phyloP scores from a whole-genome alignment of 768 basidiomycete species.

The Serendipita vermifera region DNA sequence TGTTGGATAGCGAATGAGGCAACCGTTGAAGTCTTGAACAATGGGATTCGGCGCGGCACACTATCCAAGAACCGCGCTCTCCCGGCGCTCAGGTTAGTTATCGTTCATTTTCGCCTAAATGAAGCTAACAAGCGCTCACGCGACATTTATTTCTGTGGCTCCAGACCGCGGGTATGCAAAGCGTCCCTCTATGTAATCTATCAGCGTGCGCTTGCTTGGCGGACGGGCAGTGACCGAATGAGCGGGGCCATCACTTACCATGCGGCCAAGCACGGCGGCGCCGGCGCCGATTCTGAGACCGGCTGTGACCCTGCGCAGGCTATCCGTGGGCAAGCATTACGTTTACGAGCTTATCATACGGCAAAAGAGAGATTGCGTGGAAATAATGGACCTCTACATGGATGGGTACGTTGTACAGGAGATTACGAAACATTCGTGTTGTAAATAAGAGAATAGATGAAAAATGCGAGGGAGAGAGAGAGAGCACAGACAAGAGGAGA shows the following conservation, averaged over 20 bases:
- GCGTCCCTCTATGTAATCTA: constrained; percentile 34
- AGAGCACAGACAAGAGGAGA: no score
- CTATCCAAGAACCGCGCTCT: constrained; percentile 54
- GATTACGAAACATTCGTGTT: not conserved
- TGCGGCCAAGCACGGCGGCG: constrained; percentile 29
- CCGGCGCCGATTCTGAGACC: no score
- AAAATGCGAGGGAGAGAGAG: no score
- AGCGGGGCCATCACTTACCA: constrained; percentile 31
- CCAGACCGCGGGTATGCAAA: constrained; percentile 42
- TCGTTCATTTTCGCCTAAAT: not conserved
- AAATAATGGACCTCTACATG: constrained; percentile 36
- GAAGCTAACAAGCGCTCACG: not conserved
- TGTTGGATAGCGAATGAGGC: constrained; percentile 50
- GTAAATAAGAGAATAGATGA: no score
- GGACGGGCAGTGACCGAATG: constrained; percentile 11
- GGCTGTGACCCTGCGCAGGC: no score
- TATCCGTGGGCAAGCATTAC: no score
- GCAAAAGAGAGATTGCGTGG: constrained; percentile 40
- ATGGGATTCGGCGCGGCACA: constrained; percentile 67
- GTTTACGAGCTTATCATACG: constrained; percentile 36
- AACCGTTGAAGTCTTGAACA: constrained; percentile 54
- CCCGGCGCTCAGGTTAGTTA: constrained; percentile 51
- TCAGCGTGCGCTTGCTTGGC: constrained; percentile 7
- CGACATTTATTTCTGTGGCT: not conserved
- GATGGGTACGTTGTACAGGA: constrained; percentile 33